Evolutionary conservation across 768 basidiomycete species (phyloP), one percentile per base, ranked within the genome.

Genomic region (Amanita brunnescens): DNA sequence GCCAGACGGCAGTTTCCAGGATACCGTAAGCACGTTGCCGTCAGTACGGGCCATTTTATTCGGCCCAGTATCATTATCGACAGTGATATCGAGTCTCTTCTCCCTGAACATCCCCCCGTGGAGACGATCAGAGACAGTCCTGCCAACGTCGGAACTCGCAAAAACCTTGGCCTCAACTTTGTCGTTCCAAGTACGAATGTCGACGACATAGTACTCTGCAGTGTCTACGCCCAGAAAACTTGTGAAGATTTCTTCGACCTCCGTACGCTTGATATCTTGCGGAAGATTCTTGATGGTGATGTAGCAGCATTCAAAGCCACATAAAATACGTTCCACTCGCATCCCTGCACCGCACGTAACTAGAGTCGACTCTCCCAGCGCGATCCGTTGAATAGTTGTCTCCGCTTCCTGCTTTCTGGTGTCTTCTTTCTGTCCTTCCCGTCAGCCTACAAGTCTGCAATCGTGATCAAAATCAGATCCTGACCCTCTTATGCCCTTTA

Each of bases 241-340:
- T n/a, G 59, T 59, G 52, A 81, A 73, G 5, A 81, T 62, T 0
- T 65, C 63, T 5, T 52, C 62, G 13, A 82, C 61, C 38, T 80
- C 76, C 2, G 62, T 53, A 4, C 60, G 61, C 33, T 61, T 70
- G 2, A 67, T 68, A 29, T 74, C 62, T 16, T 52, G 45, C 0
- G 79, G 76, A 24, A 83, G 65, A 49, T 74, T 73, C 46, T 63
- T 68, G 42, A 83, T 62, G 1, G 61, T 71, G 26, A 83, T 60
- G 13, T 68, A 68, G 56, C 75, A 77, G 3, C 74, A 71, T 34
- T 83, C 77, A 54, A 79, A 80, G 3, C 78, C 79, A 13, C 73
- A 67, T 24, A 77, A 59, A 23, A 79, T 54, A 29, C 65, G 61
- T 38, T 61, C 61, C 34, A 83, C 64, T n/a, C 70, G 64, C 30